phyloP scores from a whole-genome alignment of 495 filamentous ascomycete genomes.

The Neurospora tetrasperma region DNA sequence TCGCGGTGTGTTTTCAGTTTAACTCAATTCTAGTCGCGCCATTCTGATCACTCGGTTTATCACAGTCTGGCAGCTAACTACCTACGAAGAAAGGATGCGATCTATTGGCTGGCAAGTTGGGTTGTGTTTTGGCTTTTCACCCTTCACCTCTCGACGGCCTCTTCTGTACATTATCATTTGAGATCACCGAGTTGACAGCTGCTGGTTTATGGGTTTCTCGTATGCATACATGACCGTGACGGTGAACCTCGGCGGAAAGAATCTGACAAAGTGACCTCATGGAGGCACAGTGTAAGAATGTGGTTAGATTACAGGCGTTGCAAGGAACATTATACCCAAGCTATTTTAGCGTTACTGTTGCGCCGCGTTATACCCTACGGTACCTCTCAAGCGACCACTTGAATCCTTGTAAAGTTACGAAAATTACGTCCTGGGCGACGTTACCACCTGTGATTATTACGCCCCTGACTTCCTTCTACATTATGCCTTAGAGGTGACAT shows the following conservation, averaged over 20 bases:
- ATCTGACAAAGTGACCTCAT: conserved; percentile 13
- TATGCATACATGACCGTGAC: background rate
- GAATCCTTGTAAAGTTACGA: background rate
- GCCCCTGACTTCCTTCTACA: background rate
- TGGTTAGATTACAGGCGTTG: background rate
- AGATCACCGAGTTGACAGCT: background rate
- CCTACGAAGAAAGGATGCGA: background rate
- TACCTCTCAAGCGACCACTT: background rate
- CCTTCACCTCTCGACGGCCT: background rate
- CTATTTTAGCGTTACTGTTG: background rate
- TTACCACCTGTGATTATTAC: background rate
- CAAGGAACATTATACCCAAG: background rate
- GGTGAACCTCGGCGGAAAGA: background rate
- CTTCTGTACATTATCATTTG: background rate
- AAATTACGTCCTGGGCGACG: background rate
- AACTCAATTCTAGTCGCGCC: background rate
- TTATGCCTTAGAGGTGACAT: background rate
- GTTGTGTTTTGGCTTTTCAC: background rate
- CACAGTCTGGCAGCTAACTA: background rate
- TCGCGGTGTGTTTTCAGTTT: background rate
- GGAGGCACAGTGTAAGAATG: conserved; percentile 8
- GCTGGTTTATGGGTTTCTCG: background rate
- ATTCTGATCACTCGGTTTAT: background rate
- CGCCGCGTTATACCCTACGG: background rate
- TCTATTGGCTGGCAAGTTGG: background rate